Base-by-base conservation (phyloP, 495 filamentous ascomycete genomes). In the Aspergillus avenaceus region DNA sequence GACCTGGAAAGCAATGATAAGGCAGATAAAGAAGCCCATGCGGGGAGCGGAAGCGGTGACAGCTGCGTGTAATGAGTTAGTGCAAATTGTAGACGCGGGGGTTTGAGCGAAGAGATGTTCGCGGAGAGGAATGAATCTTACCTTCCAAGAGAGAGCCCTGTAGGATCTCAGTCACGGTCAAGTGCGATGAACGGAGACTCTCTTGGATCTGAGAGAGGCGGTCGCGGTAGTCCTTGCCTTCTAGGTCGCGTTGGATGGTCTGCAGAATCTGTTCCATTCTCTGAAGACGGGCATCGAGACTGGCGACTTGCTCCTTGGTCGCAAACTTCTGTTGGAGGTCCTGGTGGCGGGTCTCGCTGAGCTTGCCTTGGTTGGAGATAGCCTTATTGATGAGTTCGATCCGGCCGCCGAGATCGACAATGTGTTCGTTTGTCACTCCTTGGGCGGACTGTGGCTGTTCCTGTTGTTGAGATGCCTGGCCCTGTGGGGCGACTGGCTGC, bases 381-480 rank as follows among this genome's bases (percentile, higher is more conserved):
- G 85, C 83, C 54, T 90, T 84, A 72, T 84, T 84, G 53, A 91
- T 72, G 36, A 76, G 76, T 63, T 95, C 86, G 7, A 97, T 67
- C 8, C 89, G 84, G 73, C 86, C 85, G 66, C 90, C 80, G 8
- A 97, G 76, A 61, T 97, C 90, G 13, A 74, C 76, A 62, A 95
- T 92, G 60, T 95, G 90, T 19, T 71, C 61, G 32, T 67, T 62
- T 27, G 77, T 76, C 44, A 27, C 14, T 14, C 7, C 18, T 16
- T 47, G 50, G 14, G n/a, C n/a, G n/a, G n/a, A n/a, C 22, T 65
- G 51, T 52, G 58, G 56, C 31, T 67, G 58, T 42, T 65, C 58
- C 40, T 67, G 58, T 45, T 66, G 62, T 25, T 27, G 38, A 18
- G 56, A 54, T 16, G 22, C 49, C 18, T 54, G 50, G 63, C 54